Evolutionary conservation across 78 protist species (phyloP), one percentile per base, ranked within the genome.

Genomic region (Dictyostelium purpureum): DNA sequence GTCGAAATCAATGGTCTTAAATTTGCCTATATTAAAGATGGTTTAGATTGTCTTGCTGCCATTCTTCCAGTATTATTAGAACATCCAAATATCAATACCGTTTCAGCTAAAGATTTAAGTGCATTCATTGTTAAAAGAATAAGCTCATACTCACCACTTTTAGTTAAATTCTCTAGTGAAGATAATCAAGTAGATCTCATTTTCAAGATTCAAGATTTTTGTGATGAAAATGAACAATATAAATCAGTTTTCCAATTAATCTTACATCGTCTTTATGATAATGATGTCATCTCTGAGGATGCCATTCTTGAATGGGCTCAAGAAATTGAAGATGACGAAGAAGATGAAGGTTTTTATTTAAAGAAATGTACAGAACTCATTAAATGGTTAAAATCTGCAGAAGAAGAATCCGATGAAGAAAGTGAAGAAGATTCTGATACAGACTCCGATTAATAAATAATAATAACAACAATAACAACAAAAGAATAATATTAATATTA

Each of bases 1-100:
- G 81, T 96, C n/a, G 95, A 96, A 71, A 71, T 96, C 28, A 96
- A 96, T 65, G 92, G 90, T 65, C 77, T 80, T 63, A 96, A 94
- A 88, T 96, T 80, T 79, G 97, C 95, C 31, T 79, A 76, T 38
- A 85, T 89, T 88, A 63, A 56, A 67, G 57, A 79, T 71, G 77
- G 83, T 35, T 73, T 85, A 18, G 96, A 96, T 70, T 93, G 95
- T 59, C 18, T 52, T 3, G 10, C 73, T 5, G 67, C 90, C 12
- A 4, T 54, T 5, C 33, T 88, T 35, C 88, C 61, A 2, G 74
- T 63, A 0, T 11, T 91, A 7, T 40, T 91, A 0, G 90, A 77
- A 21, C 56, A 40, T 33, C 26, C 78, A 61, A 59, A 79, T 42
- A 65, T 26, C 4, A 16, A 42, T 4, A 31, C 61, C 3, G 37